Evolutionary conservation across 2,329 filamentous ascomycete genomes (phyloP).

Genomic region (Penicillium sp.): DNA sequence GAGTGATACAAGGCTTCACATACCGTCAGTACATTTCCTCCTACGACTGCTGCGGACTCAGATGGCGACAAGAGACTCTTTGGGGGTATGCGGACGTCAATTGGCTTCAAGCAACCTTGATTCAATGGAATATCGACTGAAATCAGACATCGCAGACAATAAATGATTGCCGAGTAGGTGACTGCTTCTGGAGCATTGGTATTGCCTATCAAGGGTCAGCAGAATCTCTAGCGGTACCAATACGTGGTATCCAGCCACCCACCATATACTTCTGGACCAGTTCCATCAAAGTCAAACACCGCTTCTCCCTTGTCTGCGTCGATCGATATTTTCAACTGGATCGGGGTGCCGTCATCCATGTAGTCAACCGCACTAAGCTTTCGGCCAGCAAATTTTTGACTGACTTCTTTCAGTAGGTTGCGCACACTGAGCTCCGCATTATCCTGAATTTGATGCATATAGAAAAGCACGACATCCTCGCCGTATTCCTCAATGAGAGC

Average conservation of each 20-base stretch:
- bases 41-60: slow-evolving; percentile 73
- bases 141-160: slow-evolving; percentile 75
- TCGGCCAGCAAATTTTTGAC: slow-evolving; percentile 62
- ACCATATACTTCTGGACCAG: slow-evolving; percentile 66
- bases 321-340: slow-evolving; percentile 72
- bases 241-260: background rate
- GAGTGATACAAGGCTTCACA: slow-evolving; percentile 54
- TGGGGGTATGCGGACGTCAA: slow-evolving; percentile 70
- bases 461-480: slow-evolving; percentile 72
- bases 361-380: slow-evolving; percentile 71
- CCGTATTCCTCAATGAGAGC: slow-evolving; percentile 73
- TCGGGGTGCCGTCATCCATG: slow-evolving; percentile 84
- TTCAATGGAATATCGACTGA: slow-evolving; percentile 79
- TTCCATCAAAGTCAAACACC: slow-evolving; percentile 75
- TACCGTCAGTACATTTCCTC: slow-evolving; percentile 76
- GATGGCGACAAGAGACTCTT: slow-evolving; percentile 73
- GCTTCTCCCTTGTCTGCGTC: slow-evolving; percentile 70
- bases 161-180: slow-evolving; percentile 79
- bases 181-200: slow-evolving; percentile 78
- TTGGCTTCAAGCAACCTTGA: slow-evolving; percentile 76
- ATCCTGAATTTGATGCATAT: slow-evolving; percentile 77
- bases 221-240: slow-evolving; percentile 35
- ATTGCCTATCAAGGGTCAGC: slow-evolving; percentile 54
- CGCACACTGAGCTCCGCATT: slow-evolving; percentile 76
- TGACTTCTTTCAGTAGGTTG: slow-evolving; percentile 68